Base-by-base conservation (phyloP, 805 yeast species). In the Yarrowia sp. region DNA sequence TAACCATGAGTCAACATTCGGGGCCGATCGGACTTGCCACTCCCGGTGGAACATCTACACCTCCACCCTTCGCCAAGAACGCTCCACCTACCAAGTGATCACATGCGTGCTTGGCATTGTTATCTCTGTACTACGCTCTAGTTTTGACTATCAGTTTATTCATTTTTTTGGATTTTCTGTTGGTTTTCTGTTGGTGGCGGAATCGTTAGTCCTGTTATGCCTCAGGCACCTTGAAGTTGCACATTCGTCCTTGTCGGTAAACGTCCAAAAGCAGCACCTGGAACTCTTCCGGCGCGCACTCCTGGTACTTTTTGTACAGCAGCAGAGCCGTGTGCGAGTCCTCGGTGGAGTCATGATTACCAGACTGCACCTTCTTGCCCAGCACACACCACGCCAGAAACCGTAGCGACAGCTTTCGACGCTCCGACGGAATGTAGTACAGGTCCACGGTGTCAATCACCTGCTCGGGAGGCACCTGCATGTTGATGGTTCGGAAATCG, bases 281-380 rank as follows among this genome's bases (percentile, higher is more conserved):
- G 69, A 94, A 84, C 38, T 80, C 82, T 0, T 90, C 77, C 3
- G 81, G 82, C 65, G 81, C 80, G 71, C 94, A 81, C 71, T 89
- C 88, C 74, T 85, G 78, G 75, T 91, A 94, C 74, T 86, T 87
- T 70, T 86, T 85, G 79, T 91, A 96, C 43, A 95, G 79, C 55
- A 85, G 78, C 73, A 95, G 82, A 0, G 99, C 98, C 11, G 96
- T 89, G 69, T 83, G 81, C 0, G 99, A 98, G 80, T 95, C 99
- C 75, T 95, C 99, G 55, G 95, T 92, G 0, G 98, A 94, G 76
- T 96, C 98, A 78, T 95, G 99, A 75, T 94, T 94, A 1, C 95
- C 97, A 2, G 87, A 87, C 77, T 95, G 99, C 41, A 96, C 97
- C 61, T 87, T 84, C 71, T 86, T 87, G 42, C 84, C 85, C 67